These are phyloP conservation scores for Dacryopinax primogenitus DNA, from an alignment of 768 basidiomycete species.

Conservation along the genomic window DNA sequence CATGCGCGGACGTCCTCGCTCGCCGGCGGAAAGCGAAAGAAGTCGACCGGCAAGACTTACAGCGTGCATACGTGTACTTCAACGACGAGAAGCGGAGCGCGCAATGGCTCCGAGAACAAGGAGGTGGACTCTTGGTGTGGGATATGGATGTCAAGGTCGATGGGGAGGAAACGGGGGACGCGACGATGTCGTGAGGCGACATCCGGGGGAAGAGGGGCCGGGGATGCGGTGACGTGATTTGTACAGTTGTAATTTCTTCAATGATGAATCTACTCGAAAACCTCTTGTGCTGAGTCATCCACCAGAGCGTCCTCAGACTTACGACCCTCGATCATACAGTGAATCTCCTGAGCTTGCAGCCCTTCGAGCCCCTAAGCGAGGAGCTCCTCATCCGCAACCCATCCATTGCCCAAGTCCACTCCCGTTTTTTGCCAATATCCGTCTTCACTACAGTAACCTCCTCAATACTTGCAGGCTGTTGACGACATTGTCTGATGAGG, in stretches of 20 bases:
- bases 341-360: no score
- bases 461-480: no score
- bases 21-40: slow-evolving; percentile 64
- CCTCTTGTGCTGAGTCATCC: neutral
- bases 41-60: slow-evolving; percentile 76
- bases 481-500: no score
- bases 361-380: no score
- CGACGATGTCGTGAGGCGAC: neutral
- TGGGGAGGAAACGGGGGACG: neutral
- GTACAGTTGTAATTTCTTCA: neutral
- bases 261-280: neutral
- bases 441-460: no score
- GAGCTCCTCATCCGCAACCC: no score
- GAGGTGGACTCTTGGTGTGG: slow-evolving; percentile 21
- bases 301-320: no score
- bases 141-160: slow-evolving; percentile 25
- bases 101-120: slow-evolving; percentile 68
- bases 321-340: no score
- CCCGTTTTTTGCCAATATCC: no score
- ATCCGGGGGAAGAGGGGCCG: neutral
- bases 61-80: slow-evolving; percentile 75
- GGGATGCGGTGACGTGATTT: neutral
- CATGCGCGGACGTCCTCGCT: slow-evolving; percentile 77
- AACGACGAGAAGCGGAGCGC: slow-evolving; percentile 88
- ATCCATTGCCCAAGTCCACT: no score